Base-by-base conservation (phyloP, 1,284 basidiomycete species). In the Apiotrichum brassicae region DNA sequence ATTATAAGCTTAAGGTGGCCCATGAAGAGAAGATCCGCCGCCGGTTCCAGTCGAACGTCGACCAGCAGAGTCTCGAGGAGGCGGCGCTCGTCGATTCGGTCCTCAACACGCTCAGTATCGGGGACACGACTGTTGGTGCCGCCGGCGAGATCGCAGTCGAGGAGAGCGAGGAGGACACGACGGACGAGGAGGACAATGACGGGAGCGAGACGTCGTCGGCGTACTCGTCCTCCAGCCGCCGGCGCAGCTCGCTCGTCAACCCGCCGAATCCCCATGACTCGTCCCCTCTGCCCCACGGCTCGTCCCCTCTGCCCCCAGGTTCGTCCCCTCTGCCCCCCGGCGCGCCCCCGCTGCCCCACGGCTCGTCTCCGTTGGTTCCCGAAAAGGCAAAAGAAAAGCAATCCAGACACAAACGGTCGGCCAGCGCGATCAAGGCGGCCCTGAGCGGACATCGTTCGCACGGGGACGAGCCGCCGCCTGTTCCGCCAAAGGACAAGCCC, bases 1-100 rank as follows among this genome's bases (percentile, higher is more conserved):
- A 97, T 71, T 93, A 94, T 74, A 83, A 85, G 67, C 80, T 92
- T 56, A 97, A 97, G 75, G 78, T 94, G 23, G 79, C 86, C 13
- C 86, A 94, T 63, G 92, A 97, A 70, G 85, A 85, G 63, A 91
- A 88, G 73, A 76, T 95, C 35, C 79, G 87, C 23, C 78, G 83
- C 44, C 80, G 90, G 26, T 90, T 97, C 69, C 81, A 82, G 34
- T 66, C 42, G 76, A 65, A 62, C 6, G 55, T 55, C 18, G 68
- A 59, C 46, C 80, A 79, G 13, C 84, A 86, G 68, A 85, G 86
- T 57, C 82, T 86, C 60, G 83, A 84, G 28, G 83, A 90, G 26
- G 84, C 85, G 44, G 81, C 79, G 22, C 76, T 95, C 43, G 82
- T 95, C 42, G 81, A 86, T 56, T 81, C 82, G 39, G 81, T 94